phyloP scores from a whole-genome alignment of 768 basidiomycete genomes.

The Lactarius quietus region DNA sequence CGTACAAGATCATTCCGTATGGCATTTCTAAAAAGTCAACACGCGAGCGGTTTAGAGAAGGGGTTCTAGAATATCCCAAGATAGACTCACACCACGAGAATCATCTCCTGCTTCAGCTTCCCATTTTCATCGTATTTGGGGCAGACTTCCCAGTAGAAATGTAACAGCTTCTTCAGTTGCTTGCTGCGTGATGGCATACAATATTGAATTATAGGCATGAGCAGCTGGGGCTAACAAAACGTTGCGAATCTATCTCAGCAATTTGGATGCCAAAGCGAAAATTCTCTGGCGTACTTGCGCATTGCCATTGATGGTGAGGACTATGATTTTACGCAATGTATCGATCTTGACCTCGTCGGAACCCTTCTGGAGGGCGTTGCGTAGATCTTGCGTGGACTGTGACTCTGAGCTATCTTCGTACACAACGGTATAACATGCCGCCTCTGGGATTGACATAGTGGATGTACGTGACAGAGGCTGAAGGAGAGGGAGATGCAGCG shows the following conservation, averaged over 20 bases:
- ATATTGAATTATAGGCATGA: conserved; percentile 99
- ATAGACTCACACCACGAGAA: conserved; percentile 85
- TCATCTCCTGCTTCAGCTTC: conserved; percentile 99
- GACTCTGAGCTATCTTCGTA: conserved; percentile 69
- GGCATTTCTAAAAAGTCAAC: conserved; percentile 63
- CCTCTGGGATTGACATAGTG: conserved; percentile 45
- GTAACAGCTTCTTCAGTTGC: conserved; percentile 92
- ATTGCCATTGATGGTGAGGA: conserved; percentile 93
- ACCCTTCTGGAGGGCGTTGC: conserved; percentile 86
- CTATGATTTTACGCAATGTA: conserved; percentile 90
- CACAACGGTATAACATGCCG: conserved; percentile 75
- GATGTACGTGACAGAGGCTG: conserved; percentile 6
- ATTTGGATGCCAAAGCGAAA: neutral
- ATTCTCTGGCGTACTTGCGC: conserved; percentile 58
- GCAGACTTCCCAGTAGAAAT: conserved; percentile 97
- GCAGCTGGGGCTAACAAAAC: conserved; percentile 64
- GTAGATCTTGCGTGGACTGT: conserved; percentile 78
- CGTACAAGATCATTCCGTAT: conserved; percentile 95
- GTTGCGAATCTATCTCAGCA: conserved; percentile 1
- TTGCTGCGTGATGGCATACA: conserved; percentile 95
- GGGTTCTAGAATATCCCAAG: conserved; percentile 17
- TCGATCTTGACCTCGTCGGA: conserved; percentile 96
- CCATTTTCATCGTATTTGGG: conserved; percentile 97
- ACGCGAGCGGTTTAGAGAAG: conserved; percentile 3
- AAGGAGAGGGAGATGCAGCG: neutral